Evolutionary conservation across 164 flowering plant genomes (phyloP), one percentile per base, ranked within the genome.

Genomic region (Tetracentron sinense): DNA sequence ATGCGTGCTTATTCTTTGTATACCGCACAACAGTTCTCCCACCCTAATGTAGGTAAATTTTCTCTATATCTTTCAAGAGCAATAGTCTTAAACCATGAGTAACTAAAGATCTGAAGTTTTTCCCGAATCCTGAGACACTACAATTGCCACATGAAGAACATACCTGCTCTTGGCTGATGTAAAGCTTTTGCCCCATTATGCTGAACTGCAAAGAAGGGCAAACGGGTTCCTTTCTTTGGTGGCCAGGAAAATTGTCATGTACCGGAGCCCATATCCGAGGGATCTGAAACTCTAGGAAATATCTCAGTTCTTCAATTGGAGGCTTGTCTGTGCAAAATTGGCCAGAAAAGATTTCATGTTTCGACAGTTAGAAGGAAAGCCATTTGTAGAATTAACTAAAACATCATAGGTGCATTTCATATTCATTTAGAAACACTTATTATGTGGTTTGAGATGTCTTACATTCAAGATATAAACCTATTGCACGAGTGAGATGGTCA

Each of bases 391-490:
- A 60, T 23, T 31, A 10, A 33, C 12, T 15, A 33, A 16, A 31
- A 31, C n/a, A 17, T 48, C 54, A 29, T 54, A 67, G 27, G 8
- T 17, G 22, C 53, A 67, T 58, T 28, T 25, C 30, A 42, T 27
- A 20, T 5, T 31, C 57, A 31, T n/a, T 7, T 17, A 33, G n/a
- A n/a, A n/a, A 29, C 3, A 23, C 17, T 10, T 8, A 6, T 23
- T 15, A 29, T 38, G 68, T 52, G 51, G 23, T 23, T 25, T 19
- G 23, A 29, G 56, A 49, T 54, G 22, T 60, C 81, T 76, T 79
- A 90, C 96, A 81, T 73, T 87, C 87, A 62, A 87, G 87, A 69
- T 88, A 90, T 28, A 86, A 78, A 66, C 33, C 64, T 28, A 88
- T 84, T 17, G 97, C 94, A 60, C 82, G 87, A 53, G 73, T 57